Conservation (phyloP, 352 stramenopile species). For the Phytophthora cryptogea region DNA sequence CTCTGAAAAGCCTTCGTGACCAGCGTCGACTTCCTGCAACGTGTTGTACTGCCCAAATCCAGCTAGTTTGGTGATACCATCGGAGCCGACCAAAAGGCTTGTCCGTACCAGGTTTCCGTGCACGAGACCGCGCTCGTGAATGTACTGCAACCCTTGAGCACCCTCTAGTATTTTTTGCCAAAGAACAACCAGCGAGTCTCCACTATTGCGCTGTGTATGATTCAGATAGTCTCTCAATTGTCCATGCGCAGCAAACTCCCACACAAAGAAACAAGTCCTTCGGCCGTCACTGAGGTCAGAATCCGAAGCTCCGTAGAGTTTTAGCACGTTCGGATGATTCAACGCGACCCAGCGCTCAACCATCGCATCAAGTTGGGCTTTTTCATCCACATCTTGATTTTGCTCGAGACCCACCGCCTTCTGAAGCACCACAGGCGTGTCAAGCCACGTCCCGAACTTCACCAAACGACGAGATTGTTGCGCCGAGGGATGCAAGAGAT, state of each 20-base stretch:
- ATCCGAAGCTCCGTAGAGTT: slow-evolving; percentile 29
- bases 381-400: background rate
- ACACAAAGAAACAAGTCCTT: slow-evolving; percentile 24
- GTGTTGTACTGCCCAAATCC: slow-evolving; percentile 7
- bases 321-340: slow-evolving; percentile 30
- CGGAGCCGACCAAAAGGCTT: slow-evolving; percentile 11
- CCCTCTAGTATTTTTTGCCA: slow-evolving; percentile 37
- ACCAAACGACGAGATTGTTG: slow-evolving; percentile 15
- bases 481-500: slow-evolving; percentile 8
- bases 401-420: background rate
- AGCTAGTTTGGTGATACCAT: slow-evolving; percentile 17
- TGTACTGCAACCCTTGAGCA: slow-evolving; percentile 23
- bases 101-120: slow-evolving; percentile 18
- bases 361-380: background rate
- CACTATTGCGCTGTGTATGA: background rate
- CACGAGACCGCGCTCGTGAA: slow-evolving; percentile 18
- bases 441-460: slow-evolving; percentile 19
- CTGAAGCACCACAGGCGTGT: slow-evolving; percentile 23
- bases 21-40: background rate
- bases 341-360: slow-evolving; percentile 22
- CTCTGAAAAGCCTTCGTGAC: slow-evolving; percentile 2
- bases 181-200: background rate
- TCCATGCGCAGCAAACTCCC: slow-evolving; percentile 25
- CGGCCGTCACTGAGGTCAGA: too few species aligned
- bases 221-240: slow-evolving; percentile 22